These are phyloP conservation scores for Trichoderma oligosporum DNA, from an alignment of 2,329 filamentous ascomycete genomes.

Conservation along the genomic window DNA sequence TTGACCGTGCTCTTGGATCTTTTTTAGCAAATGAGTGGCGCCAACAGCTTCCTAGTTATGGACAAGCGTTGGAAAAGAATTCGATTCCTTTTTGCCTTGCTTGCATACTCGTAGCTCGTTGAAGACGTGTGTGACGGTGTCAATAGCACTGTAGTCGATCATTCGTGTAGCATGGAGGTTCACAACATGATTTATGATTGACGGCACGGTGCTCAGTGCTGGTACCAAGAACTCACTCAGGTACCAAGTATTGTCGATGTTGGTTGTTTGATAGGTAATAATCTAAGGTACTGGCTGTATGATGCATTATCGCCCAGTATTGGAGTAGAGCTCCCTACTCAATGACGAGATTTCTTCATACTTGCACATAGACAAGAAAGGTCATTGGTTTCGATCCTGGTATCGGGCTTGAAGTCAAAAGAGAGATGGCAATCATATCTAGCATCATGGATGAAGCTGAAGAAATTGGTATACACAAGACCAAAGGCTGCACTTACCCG, in stretches of 20 bases:
- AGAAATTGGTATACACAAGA: too few species aligned
- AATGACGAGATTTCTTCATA: too few species aligned
- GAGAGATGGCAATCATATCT: too few species aligned
- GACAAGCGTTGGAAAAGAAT: not conserved
- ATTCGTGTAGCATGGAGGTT: constrained; percentile 4
- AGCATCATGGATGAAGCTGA: too few species aligned
- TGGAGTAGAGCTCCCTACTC: too few species aligned
- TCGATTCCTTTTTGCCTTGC: not conserved
- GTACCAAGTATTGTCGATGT: not conserved
- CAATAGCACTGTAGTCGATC: constrained; percentile 13
- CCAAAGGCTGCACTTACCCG: too few species aligned
- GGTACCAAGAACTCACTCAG: not conserved
- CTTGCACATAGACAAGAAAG: too few species aligned
- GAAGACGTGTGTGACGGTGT: constrained; percentile 3
- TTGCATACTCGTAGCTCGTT: constrained; percentile 11
- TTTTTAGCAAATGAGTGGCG: not conserved
- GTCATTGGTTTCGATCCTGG: too few species aligned
- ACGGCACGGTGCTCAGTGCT: not conserved
- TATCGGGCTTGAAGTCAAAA: too few species aligned
- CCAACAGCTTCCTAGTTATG: not conserved
- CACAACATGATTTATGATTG: constrained; percentile 1
- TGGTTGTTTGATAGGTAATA: not conserved
- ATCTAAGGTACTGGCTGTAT: not conserved
- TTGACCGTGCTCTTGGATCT: not conserved
- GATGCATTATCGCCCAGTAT: not conserved